Conservation (phyloP, 805 yeast genomes). For the Candida peoriensis region DNA sequence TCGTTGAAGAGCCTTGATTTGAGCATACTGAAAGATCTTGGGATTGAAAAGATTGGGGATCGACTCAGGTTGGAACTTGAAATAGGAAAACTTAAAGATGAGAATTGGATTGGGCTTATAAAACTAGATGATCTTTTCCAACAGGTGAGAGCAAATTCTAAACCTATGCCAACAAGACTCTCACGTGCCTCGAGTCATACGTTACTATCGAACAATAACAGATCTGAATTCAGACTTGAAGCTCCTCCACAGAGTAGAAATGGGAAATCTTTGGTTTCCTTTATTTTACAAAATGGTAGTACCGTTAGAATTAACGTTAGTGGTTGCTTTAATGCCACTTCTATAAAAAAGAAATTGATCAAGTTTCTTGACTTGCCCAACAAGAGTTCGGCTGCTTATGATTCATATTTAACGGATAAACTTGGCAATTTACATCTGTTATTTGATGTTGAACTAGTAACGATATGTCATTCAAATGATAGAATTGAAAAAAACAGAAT, state of each 20-base stretch:
- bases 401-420: conserved; percentile 52
- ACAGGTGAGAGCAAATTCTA: conserved; percentile 6
- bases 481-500: conserved; percentile 64
- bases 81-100: conserved; percentile 36
- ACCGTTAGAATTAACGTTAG: conserved; percentile 62
- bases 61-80: conserved; percentile 63
- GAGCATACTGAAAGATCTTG: conserved; percentile 63
- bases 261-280: conserved; percentile 41
- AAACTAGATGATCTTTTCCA: conserved; percentile 15
- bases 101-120: conserved; percentile 2
- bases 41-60: conserved; percentile 78
- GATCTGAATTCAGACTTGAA: conserved; percentile 12
- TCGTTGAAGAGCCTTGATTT: conserved; percentile 42
- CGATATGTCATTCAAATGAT: conserved; percentile 74
- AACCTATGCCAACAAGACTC: conserved; percentile 5
- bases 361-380: conserved; percentile 47
- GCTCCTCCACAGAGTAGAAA: conserved; percentile 6
- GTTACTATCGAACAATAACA: conserved; percentile 8
- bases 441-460: conserved; percentile 75
- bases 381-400: conserved; percentile 44
- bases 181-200: neutral
- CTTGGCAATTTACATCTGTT: conserved; percentile 40
- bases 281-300: conserved; percentile 72
- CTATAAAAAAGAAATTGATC: conserved; percentile 66
- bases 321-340: conserved; percentile 76